A percentile compares a stretch with the other conserved stretches of the same genome.
Evolutionary conservation across 176 grass and related monocot genomes (phyloP).

Genomic region (Poa annua): DNA sequence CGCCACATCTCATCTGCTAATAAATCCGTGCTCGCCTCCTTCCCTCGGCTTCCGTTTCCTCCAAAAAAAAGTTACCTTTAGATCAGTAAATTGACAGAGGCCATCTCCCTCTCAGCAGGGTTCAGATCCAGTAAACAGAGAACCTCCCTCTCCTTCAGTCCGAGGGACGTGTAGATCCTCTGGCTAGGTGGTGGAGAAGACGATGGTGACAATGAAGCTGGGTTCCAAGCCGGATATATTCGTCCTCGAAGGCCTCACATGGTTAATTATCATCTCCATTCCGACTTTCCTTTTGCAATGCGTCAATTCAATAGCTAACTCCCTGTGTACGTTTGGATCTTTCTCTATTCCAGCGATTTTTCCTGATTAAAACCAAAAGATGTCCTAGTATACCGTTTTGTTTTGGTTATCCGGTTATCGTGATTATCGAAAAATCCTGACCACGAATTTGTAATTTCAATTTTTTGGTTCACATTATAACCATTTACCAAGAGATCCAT

Average conservation of each 20-base stretch:
- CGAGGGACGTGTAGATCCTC: neutral
- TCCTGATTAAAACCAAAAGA: too few species aligned
- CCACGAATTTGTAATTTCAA: too few species aligned
- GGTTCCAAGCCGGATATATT: conserved; percentile 71
- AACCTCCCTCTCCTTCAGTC: neutral
- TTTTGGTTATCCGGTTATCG: too few species aligned
- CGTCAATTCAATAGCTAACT: neutral
- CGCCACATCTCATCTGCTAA: neutral
- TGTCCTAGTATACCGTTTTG: too few species aligned
- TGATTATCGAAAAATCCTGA: too few species aligned
- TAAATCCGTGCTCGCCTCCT: conserved; percentile 18
- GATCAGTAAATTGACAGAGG: neutral
- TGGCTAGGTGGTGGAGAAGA: neutral
- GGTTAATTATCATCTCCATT: conserved; percentile 41
- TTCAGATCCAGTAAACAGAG: neutral
- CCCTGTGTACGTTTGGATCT: neutral
- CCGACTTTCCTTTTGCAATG: neutral
- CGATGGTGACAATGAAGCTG: conserved; percentile 70
- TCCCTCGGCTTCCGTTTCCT: conserved; percentile 34
- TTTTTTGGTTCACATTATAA: too few species aligned
- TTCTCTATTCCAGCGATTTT: too few species aligned
- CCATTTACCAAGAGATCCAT: too few species aligned
- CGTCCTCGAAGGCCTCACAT: conserved; percentile 67
- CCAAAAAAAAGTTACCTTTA: neutral
- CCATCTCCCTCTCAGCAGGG: neutral